Evolutionary conservation across 805 yeast species (phyloP), one percentile per base, ranked within the genome.

Genomic region (Nakazawaea ernobii): DNA sequence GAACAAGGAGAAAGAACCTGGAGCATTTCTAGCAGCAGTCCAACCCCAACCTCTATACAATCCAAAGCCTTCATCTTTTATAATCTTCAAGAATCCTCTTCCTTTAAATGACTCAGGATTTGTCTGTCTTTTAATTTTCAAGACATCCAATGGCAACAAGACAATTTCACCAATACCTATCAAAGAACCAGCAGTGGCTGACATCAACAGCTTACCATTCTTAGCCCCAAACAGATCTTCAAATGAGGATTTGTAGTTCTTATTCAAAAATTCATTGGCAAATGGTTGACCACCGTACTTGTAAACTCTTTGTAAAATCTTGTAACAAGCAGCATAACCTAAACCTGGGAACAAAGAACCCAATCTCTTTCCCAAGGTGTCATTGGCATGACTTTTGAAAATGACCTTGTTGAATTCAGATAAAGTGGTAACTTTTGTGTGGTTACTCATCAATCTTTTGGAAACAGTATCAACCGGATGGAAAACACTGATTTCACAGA

Each of bases 51-150:
- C 99, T 65, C 97, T 79, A 73, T 94, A 94, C 57, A 94, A 75
- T 24, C 94, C 89, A 50, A 89, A 76, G 15, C 99, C 98, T 71
- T 94, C 99, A 63, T 94, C 99, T 48, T 74, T 62, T 51, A 94
- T 64, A 60, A 94, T 88, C 68, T 79, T 85, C 56, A 91, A 52
- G 71, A 94, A 91, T 9, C 99, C 98, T 74, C 99, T 86, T 58
- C 99, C 99, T 69, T 83, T 85, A 80, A 94, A 94, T n/a, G 98
- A 74, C 69, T 92, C 99, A n/a, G 99, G 99, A 75, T 94, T 94
- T 47, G 99, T 94, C 76, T 94, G 99, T 74, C 98, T 91, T 74
- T 94, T 94, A 70, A 94, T 94, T 75, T 94, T 94, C 64, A 94
- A 75, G 36, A 94, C 98, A 65, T 94, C 99, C 59, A 94, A 77